Evolutionary conservation across 257 asterid genomes (phyloP).

Genomic region (Craterostigma plantagineum): DNA sequence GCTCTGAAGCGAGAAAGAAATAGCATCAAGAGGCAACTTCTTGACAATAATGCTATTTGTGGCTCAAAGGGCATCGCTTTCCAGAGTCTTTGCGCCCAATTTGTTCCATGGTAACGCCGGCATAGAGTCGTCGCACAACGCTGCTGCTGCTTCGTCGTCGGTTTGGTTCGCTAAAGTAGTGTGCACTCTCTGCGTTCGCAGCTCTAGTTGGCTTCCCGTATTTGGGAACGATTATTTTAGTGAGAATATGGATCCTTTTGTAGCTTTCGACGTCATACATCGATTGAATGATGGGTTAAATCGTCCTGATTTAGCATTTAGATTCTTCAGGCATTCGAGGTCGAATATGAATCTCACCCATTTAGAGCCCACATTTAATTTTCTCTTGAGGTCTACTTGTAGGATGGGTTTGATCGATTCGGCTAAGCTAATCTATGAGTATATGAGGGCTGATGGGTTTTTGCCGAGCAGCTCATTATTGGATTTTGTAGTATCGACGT

Average conservation of each 20-base stretch:
- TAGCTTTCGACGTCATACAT: constrained; percentile 49
- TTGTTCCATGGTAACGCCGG: constrained; percentile 25
- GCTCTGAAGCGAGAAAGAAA: no score
- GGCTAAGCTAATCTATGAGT: constrained; percentile 28
- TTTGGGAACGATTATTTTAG: constrained; percentile 48
- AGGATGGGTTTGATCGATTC: constrained; percentile 35
- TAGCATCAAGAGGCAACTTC: no score
- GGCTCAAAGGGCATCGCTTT: constrained; percentile 36
- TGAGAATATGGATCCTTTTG: constrained; percentile 28
- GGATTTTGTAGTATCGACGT: constrained; percentile 26
- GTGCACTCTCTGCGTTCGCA: constrained; percentile 51
- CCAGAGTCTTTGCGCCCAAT: constrained; percentile 27
- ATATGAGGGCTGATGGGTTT: constrained; percentile 46
- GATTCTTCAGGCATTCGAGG: constrained; percentile 51
- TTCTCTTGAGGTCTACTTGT: constrained; percentile 55
- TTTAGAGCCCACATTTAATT: constrained; percentile 25
- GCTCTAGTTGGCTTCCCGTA: constrained; percentile 22
- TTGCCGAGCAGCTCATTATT: constrained; percentile 20
- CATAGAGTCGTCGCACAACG: constrained; percentile 16
- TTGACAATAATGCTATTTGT: constrained; percentile 42
- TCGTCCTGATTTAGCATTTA: constrained; percentile 51
- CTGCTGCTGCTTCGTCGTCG: constrained; percentile 21
- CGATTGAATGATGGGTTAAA: constrained; percentile 26
- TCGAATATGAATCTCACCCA: constrained; percentile 36
- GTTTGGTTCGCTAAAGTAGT: constrained; percentile 73